These are phyloP conservation scores for Ophiorrhiza pumila DNA, from an alignment of 257 asterid genomes.

Conservation along the genomic window DNA sequence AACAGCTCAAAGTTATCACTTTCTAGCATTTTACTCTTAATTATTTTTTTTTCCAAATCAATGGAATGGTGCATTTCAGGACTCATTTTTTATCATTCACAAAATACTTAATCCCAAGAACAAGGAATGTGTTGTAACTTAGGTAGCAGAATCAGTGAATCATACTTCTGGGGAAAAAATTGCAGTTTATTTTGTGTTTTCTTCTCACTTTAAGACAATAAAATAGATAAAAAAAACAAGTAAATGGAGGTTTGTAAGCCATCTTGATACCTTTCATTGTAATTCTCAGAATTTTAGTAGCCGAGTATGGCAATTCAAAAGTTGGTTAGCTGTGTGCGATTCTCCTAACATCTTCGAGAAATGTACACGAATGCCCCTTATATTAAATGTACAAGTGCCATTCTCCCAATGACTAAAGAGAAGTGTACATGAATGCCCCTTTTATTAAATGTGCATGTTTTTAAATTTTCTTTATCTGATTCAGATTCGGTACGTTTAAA, in stretches of 20 bases:
- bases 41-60: neutral
- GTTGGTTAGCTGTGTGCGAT: too few species aligned
- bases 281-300: neutral
- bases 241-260: neutral
- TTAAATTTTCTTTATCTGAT: neutral
- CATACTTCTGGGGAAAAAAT: neutral
- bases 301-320: neutral
- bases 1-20: neutral
- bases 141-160: neutral
- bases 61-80: neutral
- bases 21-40: too few species aligned
- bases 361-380: too few species aligned
- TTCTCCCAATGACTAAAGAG: neutral
- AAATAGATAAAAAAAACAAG: neutral
- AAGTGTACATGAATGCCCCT: neutral
- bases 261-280: neutral
- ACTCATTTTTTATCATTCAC: neutral
- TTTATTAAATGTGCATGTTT: too few species aligned
- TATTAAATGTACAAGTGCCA: too few species aligned
- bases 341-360: too few species aligned
- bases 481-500: neutral
- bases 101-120: neutral
- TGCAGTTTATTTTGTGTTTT: neutral
- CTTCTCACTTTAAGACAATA: neutral
- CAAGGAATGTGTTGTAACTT: neutral